phyloP scores from a whole-genome alignment of 2,329 filamentous ascomycete genomes.

The Colletotrichum sp. region DNA sequence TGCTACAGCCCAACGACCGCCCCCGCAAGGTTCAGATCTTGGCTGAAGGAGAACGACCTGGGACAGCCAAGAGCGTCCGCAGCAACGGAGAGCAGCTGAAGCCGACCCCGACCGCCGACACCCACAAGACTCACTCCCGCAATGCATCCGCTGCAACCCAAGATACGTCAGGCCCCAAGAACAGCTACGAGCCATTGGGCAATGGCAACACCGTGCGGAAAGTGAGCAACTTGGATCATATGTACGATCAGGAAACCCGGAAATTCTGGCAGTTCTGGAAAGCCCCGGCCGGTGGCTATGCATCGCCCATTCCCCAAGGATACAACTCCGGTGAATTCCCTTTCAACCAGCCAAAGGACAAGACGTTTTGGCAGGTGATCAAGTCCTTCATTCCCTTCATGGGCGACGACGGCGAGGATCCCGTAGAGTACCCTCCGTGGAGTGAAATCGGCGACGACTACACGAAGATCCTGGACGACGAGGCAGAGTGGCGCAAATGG shows the following conservation, averaged over 20 bases:
- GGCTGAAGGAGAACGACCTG: slow-evolving; percentile 34
- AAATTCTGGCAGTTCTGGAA: slow-evolving; percentile 72
- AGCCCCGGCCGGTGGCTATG: slow-evolving; percentile 64
- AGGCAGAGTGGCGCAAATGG: slow-evolving; percentile 81
- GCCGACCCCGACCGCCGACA: slow-evolving; percentile 33
- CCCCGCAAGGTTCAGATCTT: slow-evolving; percentile 34
- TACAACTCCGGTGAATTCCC: slow-evolving; percentile 50
- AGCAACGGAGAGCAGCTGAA: not conserved
- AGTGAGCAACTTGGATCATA: slow-evolving; percentile 52
- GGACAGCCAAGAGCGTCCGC: not conserved
- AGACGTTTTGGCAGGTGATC: slow-evolving; percentile 56
- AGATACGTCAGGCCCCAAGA: slow-evolving; percentile 37
- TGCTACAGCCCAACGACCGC: slow-evolving; percentile 27
- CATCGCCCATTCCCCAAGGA: slow-evolving; percentile 66
- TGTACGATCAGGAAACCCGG: slow-evolving; percentile 49
- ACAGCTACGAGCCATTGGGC: slow-evolving; percentile 33
- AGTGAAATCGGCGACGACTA: slow-evolving; percentile 61
- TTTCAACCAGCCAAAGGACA: slow-evolving; percentile 43
- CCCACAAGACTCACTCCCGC: slow-evolving; percentile 39
- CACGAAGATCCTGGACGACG: slow-evolving; percentile 57
- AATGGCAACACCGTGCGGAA: slow-evolving; percentile 60
- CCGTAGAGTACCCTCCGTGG: slow-evolving; percentile 65
- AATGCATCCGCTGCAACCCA: slow-evolving; percentile 43
- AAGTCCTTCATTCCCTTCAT: slow-evolving; percentile 56
- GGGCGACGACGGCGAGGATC: slow-evolving; percentile 41